Base-by-base conservation (phyloP, 2,329 filamentous ascomycete species). In the Ascochyta viciae-villosae region DNA sequence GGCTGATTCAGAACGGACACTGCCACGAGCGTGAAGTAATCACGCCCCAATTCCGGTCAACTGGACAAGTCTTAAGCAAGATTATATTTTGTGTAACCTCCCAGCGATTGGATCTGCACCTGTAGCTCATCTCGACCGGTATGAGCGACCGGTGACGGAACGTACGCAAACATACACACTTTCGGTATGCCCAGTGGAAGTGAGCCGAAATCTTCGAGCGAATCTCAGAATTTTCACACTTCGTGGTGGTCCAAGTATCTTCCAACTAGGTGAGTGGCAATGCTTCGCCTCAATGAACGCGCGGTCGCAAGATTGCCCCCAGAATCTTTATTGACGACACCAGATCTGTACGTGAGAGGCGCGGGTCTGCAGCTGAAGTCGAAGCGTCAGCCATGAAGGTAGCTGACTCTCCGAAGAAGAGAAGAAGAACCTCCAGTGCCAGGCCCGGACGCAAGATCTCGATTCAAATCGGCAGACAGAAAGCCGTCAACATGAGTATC, bases 351-450 rank as follows among this genome's bases (percentile, higher is more conserved):
- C 68, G 73, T 73, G 68, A 60, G 24, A 66, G 64, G 56, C 57
- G 64, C 54, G 50, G 34, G 31, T 68, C 66, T 59, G 56, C 63
- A 51, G 61, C 64, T 22, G 58, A 64, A 40, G 54, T 62, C 37
- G 64, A 68, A 50, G 61, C 61, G 55, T 60, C 57, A 54, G 61
- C 56, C 55, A 73, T 70, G 68, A 62, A 60, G 31, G 49, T 58
- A 60, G 64, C 70, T 72, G 62, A 74, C 65, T 68, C 64, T 40
- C 67, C 61, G 50, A 73, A 68, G 57, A 75, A 75, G 64, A 73
- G 67, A 60, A 72, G 67, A 63, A 66, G 72, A 50, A 61, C 61
- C 7, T 59, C 50, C 6, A 70, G 67, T 49, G 29, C 29, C 29
- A 10, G 29, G 10, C 29, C 29, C 4, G 29, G 29, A 31, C 29